Percentiles rank a stretch among this genome's conserved stretches.
phyloP scores from a whole-genome alignment of 257 asterid genomes.

The Cynanchum wilfordii region DNA sequence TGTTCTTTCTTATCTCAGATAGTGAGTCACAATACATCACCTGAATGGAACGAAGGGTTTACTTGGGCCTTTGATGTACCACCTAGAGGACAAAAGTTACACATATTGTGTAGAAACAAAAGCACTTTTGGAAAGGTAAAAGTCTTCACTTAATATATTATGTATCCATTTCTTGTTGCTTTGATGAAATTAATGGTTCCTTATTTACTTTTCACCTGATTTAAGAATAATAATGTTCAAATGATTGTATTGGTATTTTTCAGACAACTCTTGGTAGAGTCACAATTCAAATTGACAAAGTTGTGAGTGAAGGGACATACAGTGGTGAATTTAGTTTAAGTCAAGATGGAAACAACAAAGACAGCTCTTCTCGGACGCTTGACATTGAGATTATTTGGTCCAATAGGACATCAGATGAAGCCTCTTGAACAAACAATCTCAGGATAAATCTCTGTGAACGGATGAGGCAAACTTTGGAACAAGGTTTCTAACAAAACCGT shows the following conservation, averaged over 20 bases:
- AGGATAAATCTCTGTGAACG: constrained; percentile 8
- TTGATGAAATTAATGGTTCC: neutral
- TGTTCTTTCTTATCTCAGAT: constrained; percentile 34
- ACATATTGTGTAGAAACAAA: constrained; percentile 58
- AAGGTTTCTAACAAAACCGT: neutral
- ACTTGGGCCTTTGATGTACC: constrained; percentile 91
- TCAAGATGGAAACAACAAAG: constrained; percentile 48
- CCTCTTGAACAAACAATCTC: constrained; percentile 19
- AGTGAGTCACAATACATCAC: constrained; percentile 54
- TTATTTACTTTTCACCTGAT: neutral
- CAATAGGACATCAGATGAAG: constrained; percentile 33
- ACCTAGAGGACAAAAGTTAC: constrained; percentile 88
- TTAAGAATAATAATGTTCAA: too few species aligned
- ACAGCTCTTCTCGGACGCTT: constrained; percentile 51
- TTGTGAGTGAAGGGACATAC: constrained; percentile 65
- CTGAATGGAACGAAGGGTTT: constrained; percentile 82
- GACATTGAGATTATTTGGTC: constrained; percentile 82
- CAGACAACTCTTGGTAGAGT: constrained; percentile 74
- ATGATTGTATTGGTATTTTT: constrained; percentile 1
- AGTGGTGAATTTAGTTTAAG: constrained; percentile 60
- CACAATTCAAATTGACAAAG: constrained; percentile 69
- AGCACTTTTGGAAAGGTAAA: constrained; percentile 84
- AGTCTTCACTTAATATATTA: constrained; percentile 12
- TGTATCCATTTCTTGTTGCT: neutral
- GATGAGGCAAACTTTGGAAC: constrained; percentile 11